Conservation (phyloP, 2,329 filamentous ascomycete species). For the Colletotrichum sp. region DNA sequence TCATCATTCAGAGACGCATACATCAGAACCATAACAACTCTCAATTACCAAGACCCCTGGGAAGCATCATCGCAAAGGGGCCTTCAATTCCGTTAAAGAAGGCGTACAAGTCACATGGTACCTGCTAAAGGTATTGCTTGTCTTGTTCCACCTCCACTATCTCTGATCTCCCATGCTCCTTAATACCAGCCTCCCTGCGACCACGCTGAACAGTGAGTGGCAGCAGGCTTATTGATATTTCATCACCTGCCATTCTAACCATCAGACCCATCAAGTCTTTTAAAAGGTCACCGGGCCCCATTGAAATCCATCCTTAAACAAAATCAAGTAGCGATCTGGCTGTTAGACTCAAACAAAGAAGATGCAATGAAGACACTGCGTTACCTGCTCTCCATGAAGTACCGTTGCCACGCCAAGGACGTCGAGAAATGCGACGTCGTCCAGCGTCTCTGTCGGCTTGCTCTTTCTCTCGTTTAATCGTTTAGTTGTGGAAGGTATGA, state of each 20-base stretch:
- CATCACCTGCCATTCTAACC: neutral
- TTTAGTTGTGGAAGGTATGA: fast-evolving
- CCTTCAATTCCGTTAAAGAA: neutral
- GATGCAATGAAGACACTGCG: neutral
- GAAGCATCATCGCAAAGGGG: neutral
- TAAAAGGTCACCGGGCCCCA: neutral
- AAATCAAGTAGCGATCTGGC: neutral
- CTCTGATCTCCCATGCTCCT: neutral
- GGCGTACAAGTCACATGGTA: neutral
- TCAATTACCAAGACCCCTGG: fast-evolving
- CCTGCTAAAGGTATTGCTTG: too few species aligned
- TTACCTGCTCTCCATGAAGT: neutral
- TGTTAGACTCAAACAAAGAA: neutral
- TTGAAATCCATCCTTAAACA: neutral
- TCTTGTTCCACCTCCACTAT: neutral
- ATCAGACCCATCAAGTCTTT: neutral
- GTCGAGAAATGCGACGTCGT: neutral
- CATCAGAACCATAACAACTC: fast-evolving
- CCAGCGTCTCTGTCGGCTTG: neutral
- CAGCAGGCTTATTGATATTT: neutral
- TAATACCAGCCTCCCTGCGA: neutral
- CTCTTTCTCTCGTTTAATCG: fast-evolving
- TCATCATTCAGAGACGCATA: neutral
- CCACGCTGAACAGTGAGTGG: neutral
- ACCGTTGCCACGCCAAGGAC: fast-evolving